Percentiles rank a stretch among this genome's conserved stretches.
Conservation (phyloP, 352 stramenopile genomes). For the Globisporangium uncinulatum region DNA sequence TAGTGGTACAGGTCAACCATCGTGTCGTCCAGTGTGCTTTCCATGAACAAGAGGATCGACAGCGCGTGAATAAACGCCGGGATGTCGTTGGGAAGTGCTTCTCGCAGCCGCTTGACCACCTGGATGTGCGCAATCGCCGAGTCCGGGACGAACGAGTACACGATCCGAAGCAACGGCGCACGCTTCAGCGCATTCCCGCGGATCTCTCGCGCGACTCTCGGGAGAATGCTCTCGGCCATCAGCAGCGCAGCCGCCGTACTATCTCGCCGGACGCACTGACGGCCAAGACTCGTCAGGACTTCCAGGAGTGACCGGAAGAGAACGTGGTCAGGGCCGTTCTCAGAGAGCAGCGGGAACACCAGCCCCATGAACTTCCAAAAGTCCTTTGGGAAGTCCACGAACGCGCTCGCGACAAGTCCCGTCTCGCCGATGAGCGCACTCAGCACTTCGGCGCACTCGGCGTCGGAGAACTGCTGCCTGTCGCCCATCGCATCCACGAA, state of each 20-base stretch:
- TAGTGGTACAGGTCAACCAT: conserved; percentile 84
- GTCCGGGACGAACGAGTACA: conserved; percentile 54
- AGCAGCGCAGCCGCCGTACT: conserved; percentile 32
- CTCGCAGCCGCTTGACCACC: conserved; percentile 69
- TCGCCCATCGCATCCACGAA: conserved; percentile 53
- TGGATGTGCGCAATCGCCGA: conserved; percentile 63
- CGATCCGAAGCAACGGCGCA: conserved; percentile 40
- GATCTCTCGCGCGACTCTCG: conserved; percentile 29
- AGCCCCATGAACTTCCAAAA: conserved; percentile 72
- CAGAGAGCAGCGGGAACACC: conserved; percentile 43
- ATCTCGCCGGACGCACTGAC: conserved; percentile 45
- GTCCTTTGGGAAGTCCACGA: conserved; percentile 72
- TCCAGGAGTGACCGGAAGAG: conserved; percentile 32
- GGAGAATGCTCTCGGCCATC: conserved; percentile 52
- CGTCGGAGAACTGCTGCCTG: conserved; percentile 29
- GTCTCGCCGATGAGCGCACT: conserved; percentile 36
- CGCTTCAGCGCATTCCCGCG: conserved; percentile 32
- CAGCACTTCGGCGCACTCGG: conserved; percentile 31
- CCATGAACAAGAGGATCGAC: conserved; percentile 62
- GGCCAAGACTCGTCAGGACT: conserved; percentile 33
- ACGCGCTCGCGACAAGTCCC: conserved; percentile 47
- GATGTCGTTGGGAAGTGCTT: conserved; percentile 54
- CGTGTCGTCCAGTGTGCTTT: conserved; percentile 60
- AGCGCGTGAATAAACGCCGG: conserved; percentile 72
- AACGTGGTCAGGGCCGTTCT: conserved; percentile 37